A percentile compares a stretch with the other conserved stretches of the same genome.
Conservation (phyloP, 306 rosid species). For the Trifolium dubium region DNA sequence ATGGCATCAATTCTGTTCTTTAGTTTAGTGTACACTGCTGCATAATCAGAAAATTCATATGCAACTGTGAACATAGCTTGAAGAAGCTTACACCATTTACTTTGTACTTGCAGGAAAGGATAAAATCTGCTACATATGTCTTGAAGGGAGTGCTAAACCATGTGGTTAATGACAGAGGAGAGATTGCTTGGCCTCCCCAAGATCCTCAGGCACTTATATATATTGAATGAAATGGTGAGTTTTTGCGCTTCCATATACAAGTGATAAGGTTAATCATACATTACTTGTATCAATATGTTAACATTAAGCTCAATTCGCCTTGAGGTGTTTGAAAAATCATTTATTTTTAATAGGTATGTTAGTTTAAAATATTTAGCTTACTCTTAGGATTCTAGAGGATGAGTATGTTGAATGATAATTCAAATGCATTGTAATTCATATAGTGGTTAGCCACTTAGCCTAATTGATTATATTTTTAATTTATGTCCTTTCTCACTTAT, state of each 20-base stretch:
- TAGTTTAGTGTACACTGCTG: constrained; percentile 14
- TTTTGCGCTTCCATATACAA: constrained; percentile 8
- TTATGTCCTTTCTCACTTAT: too few species aligned
- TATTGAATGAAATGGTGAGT: constrained; percentile 70
- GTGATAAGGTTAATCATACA: background rate
- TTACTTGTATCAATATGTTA: constrained; percentile 12
- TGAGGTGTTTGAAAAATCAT: constrained; percentile 27
- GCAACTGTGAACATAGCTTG: constrained; percentile 31
- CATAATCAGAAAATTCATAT: constrained; percentile 44
- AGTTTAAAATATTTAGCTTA: too few species aligned
- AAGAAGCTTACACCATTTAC: constrained; percentile 48
- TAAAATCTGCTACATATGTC: constrained; percentile 87
- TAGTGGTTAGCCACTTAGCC: too few species aligned
- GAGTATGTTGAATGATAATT: too few species aligned
- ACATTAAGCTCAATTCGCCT: constrained; percentile 22
- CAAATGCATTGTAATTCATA: too few species aligned
- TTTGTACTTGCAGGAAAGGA: constrained; percentile 71
- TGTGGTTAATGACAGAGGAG: constrained; percentile 73
- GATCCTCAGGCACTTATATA: constrained; percentile 65
- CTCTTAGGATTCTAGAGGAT: too few species aligned
- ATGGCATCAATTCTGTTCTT: too few species aligned
- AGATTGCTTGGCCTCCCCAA: constrained; percentile 92
- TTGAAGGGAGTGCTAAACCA: constrained; percentile 80
- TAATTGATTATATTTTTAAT: too few species aligned
- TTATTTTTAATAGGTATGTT: too few species aligned